Conservation (phyloP, 2,329 filamentous ascomycete genomes). For the Cercospora sojina region DNA sequence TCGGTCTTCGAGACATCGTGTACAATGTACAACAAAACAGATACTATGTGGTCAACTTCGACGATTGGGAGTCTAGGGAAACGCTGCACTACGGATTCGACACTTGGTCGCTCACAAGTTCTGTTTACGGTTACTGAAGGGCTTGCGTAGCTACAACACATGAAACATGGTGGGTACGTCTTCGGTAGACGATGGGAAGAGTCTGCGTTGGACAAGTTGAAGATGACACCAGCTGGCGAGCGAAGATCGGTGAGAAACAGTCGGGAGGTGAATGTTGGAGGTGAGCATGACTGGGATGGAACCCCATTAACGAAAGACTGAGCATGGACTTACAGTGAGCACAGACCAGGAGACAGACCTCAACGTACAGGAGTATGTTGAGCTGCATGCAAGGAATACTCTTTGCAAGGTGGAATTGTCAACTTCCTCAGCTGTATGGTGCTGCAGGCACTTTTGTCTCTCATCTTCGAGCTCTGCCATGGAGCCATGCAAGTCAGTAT, state of each 20-base stretch:
- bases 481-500: neutral
- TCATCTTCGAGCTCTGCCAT: neutral
- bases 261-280: neutral
- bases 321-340: neutral
- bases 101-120: neutral
- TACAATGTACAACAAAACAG: neutral
- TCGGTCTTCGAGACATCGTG: neutral
- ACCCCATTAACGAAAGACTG: neutral
- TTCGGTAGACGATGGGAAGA: neutral
- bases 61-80: neutral
- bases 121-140: neutral
- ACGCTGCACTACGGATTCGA: neutral
- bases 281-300: neutral
- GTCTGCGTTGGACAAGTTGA: neutral
- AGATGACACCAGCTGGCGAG: neutral
- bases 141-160: neutral
- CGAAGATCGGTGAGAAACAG: neutral
- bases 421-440: neutral
- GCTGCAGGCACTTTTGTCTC: neutral
- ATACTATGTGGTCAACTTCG: neutral
- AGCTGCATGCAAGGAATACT: neutral
- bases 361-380: neutral
- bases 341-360: neutral
- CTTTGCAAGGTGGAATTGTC: neutral
- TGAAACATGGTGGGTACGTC: neutral